A percentile compares a stretch with the other conserved stretches of the same genome.
These are phyloP conservation scores for Hypoxylon sp. DNA, from an alignment of 2,329 filamentous ascomycete species.

Conservation along the genomic window DNA sequence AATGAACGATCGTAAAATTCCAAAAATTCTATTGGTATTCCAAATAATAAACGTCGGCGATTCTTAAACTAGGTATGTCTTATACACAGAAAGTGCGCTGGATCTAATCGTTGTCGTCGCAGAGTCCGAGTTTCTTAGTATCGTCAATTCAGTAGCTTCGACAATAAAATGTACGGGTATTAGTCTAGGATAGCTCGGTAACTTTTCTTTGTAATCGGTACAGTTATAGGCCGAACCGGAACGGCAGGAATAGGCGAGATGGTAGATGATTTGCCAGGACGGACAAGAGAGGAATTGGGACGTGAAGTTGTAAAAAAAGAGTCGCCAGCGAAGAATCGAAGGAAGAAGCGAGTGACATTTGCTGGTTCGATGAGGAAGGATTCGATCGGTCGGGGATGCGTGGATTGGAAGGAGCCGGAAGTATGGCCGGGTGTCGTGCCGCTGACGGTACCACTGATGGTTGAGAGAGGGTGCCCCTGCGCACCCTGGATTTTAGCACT, in stretches of 20 bases:
- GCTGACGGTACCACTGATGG: slow-evolving; percentile 32
- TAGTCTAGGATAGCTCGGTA: slow-evolving; percentile 21
- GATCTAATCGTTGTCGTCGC: slow-evolving; percentile 17
- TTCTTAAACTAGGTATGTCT: slow-evolving; percentile 14
- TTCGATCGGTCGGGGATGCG: slow-evolving; percentile 42
- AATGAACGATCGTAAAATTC: slow-evolving; percentile 15
- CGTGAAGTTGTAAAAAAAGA: slow-evolving; percentile 16
- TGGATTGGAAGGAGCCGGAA: slow-evolving; percentile 41
- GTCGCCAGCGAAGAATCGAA: slow-evolving; percentile 34
- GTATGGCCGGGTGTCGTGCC: slow-evolving; percentile 37
- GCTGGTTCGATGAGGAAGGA: slow-evolving; percentile 40
- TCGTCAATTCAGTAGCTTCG: slow-evolving; percentile 34
- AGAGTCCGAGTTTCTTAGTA: slow-evolving; percentile 27
- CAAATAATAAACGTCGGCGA: slow-evolving; percentile 24
- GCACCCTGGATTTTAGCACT: slow-evolving; percentile 33
- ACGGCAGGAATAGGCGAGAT: slow-evolving; percentile 13
- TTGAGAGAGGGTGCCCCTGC: slow-evolving; percentile 2
- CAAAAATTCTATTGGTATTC: slow-evolving; percentile 11
- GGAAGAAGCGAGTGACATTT: slow-evolving; percentile 39
- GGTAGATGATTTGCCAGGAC: slow-evolving; percentile 14
- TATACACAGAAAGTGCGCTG: background rate
- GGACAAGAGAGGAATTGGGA: slow-evolving; percentile 1
- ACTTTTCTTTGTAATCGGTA: slow-evolving; percentile 25
- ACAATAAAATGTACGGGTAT: slow-evolving; percentile 18
- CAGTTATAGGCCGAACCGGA: slow-evolving; percentile 8